A percentile compares a stretch with the other conserved stretches of the same genome.
These are phyloP conservation scores for Eutrema heterophyllum DNA, from an alignment of 345 rosid genomes.

Conservation along the genomic window DNA sequence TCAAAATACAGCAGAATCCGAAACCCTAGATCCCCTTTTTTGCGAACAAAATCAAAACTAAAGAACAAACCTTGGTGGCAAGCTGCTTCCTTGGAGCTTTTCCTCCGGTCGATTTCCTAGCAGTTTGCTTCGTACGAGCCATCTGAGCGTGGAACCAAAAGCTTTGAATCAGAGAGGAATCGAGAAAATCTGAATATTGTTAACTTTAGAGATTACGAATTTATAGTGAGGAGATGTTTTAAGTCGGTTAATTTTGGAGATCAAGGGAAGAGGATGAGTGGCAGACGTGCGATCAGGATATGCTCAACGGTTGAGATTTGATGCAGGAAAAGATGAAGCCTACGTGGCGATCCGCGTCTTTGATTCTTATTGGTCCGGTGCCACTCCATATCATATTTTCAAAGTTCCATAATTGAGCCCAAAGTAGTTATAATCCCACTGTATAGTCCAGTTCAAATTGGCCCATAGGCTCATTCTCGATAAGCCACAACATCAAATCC, in stretches of 20 bases:
- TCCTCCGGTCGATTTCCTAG: constrained; percentile 44
- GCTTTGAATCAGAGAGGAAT: neutral
- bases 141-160: neutral
- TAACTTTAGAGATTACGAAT: neutral
- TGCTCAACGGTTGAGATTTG: constrained; percentile 5
- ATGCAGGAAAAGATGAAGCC: neutral
- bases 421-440: neutral
- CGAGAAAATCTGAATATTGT: neutral
- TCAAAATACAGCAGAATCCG: neutral
- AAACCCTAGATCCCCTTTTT: neutral
- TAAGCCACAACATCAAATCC: neutral
- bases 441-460: neutral
- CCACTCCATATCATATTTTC: too few relatives aligned
- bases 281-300: neutral
- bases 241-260: constrained; percentile 7
- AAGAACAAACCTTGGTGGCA: constrained; percentile 39
- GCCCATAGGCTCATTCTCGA: neutral
- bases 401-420: neutral
- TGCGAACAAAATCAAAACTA: neutral
- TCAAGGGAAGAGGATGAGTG: neutral
- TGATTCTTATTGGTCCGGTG: neutral
- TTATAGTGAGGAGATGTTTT: neutral
- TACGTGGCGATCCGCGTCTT: neutral
- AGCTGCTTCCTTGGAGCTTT: constrained; percentile 46
- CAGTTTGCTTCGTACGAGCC: constrained; percentile 59